Percentiles rank a stretch among this genome's conserved stretches.
Conservation (phyloP, 371 early-diverging fungal genomes). For the Mucor indicus region DNA sequence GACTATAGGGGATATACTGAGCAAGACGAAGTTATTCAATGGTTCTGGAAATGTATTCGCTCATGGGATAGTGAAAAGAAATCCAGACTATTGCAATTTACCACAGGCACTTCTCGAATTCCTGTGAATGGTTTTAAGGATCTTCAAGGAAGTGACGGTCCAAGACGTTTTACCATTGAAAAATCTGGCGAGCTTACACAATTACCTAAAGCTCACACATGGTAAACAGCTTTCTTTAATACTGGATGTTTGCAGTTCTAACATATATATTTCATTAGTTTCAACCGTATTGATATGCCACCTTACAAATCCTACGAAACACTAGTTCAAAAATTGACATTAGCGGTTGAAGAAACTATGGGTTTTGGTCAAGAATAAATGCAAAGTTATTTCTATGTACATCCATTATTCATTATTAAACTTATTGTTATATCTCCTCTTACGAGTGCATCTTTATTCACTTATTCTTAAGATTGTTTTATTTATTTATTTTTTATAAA, state of each 20-base stretch:
- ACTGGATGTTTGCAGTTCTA: neutral
- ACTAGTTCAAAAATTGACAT: constrained; percentile 77
- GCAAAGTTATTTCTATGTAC: too few species aligned
- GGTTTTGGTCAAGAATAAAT: constrained; percentile 86
- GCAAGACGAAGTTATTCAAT: constrained; percentile 91
- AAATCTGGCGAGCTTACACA: constrained; percentile 88
- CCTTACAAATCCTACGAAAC: constrained; percentile 75
- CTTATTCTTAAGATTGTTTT: too few species aligned
- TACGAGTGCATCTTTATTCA: too few species aligned
- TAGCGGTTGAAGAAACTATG: constrained; percentile 94
- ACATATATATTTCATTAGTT: constrained; percentile 42
- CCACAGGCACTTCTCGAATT: constrained; percentile 97
- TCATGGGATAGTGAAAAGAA: constrained; percentile 92
- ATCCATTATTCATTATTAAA: neutral
- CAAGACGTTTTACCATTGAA: constrained; percentile 95
- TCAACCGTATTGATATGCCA: constrained; percentile 96
- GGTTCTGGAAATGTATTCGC: constrained; percentile 97
- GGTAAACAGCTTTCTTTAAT: constrained; percentile 50
- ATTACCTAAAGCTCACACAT: constrained; percentile 94
- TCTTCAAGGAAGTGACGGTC: constrained; percentile 96
- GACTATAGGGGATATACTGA: constrained; percentile 97
- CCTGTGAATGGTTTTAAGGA: constrained; percentile 99
- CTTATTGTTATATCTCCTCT: too few species aligned
- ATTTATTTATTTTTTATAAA: too few species aligned
- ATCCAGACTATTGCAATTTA: constrained; percentile 94